Conservation (phyloP, 495 filamentous ascomycete genomes). For the Pseudoneurospora amorphoporcata region DNA sequence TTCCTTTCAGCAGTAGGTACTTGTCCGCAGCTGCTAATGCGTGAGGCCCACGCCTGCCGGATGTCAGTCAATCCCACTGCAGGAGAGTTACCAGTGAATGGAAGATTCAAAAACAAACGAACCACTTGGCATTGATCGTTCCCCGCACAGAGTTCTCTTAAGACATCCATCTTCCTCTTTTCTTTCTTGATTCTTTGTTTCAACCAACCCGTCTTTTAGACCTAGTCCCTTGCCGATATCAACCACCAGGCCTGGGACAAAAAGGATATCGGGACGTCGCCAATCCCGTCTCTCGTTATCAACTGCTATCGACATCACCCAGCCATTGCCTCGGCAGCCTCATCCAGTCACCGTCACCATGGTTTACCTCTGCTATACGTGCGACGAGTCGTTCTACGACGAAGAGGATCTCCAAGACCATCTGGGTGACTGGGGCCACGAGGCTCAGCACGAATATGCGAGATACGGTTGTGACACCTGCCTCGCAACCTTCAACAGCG, state of each 20-base stretch:
- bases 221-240: not conserved
- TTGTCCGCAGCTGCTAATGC: not conserved
- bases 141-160: not conserved
- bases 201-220: not conserved
- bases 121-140: not conserved
- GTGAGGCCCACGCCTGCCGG: not conserved
- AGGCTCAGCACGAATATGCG: not conserved
- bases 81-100: not conserved
- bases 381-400: not conserved
- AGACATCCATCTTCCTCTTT: not conserved
- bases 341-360: not conserved
- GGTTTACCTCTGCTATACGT: not conserved
- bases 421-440: not conserved
- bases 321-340: not conserved
- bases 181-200: not conserved
- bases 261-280: not conserved
- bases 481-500: slow-evolving; percentile 9
- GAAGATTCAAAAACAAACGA: not conserved
- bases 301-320: not conserved
- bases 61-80: not conserved
- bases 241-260: not conserved
- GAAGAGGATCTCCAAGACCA: not conserved
- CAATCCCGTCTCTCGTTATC: not conserved
- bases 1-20: not conserved
- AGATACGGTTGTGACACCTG: slow-evolving; percentile 13